phyloP scores from a whole-genome alignment of 306 rosid genomes.

The Morella rubra region DNA sequence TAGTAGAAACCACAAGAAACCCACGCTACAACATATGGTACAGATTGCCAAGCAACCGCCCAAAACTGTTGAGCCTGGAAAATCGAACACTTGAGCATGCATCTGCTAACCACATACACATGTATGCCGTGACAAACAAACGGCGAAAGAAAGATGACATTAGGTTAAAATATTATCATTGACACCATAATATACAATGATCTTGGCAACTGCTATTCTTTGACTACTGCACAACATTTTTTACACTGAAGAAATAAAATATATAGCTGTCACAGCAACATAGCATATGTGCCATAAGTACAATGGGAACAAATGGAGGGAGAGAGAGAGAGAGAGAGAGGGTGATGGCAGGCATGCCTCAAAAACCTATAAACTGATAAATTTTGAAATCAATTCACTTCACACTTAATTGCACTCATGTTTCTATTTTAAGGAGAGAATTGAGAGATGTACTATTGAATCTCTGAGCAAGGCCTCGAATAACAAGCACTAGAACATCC shows the following conservation, averaged over 20 bases:
- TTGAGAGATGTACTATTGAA: slow-evolving; percentile 97
- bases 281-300: too few relatives aligned
- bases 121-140: slow-evolving; percentile 34
- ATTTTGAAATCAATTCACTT: background rate
- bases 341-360: background rate
- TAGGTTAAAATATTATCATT: slow-evolving; percentile 1
- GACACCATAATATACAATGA: slow-evolving; percentile 19
- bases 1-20: too few relatives aligned
- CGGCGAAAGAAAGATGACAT: background rate
- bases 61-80: slow-evolving; percentile 57
- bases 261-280: too few relatives aligned
- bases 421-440: slow-evolving; percentile 88
- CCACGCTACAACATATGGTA: slow-evolving; percentile 28
- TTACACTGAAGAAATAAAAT: slow-evolving; percentile 12
- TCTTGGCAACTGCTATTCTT: background rate
- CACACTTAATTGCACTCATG: slow-evolving; percentile 35
- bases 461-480: slow-evolving; percentile 93
- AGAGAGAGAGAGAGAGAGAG: background rate
- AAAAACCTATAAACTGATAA: slow-evolving; percentile 10
- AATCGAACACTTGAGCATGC: slow-evolving; percentile 40
- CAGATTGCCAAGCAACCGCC: slow-evolving; percentile 58
- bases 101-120: slow-evolving; percentile 61
- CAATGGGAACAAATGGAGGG: too few relatives aligned
- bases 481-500: slow-evolving; percentile 83
- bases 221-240: slow-evolving; percentile 20